phyloP scores from a whole-genome alignment of 192 early-diverging fungal genomes.

The Coemansia sp. region DNA sequence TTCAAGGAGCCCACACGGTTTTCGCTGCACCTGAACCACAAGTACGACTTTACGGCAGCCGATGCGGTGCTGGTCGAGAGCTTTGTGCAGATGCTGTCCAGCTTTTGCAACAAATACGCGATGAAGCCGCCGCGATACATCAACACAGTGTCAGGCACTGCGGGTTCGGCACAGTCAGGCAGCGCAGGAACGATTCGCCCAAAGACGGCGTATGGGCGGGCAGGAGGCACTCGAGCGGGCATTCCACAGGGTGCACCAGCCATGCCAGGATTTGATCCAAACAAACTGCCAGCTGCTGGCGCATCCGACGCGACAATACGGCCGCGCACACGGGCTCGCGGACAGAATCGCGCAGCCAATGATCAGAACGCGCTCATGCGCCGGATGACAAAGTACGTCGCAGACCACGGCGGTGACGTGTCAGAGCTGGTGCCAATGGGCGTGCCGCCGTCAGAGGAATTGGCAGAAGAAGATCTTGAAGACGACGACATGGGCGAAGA shows the following conservation, averaged over 20 bases:
- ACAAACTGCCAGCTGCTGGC: background rate
- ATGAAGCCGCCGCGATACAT: conserved; percentile 43
- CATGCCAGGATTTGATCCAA: conserved; percentile 29
- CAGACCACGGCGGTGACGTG: conserved; percentile 48
- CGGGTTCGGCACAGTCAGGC: conserved; percentile 12
- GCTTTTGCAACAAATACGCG: conserved; percentile 49
- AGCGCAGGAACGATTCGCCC: conserved; percentile 31
- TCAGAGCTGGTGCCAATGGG: conserved; percentile 45
- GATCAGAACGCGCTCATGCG: conserved; percentile 50
- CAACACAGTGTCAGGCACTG: conserved; percentile 31
- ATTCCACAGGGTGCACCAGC: conserved; percentile 17
- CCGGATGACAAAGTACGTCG: conserved; percentile 53
- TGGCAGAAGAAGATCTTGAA: conserved; percentile 4
- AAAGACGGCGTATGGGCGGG: conserved; percentile 28
- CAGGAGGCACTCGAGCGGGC: conserved; percentile 7
- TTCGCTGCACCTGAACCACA: conserved; percentile 44
- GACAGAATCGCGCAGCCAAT: conserved; percentile 21
- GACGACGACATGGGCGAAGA: conserved; percentile 28
- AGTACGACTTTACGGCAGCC: conserved; percentile 43
- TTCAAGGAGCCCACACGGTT: conserved; percentile 53
- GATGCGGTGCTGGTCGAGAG: conserved; percentile 44
- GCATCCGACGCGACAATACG: conserved; percentile 14
- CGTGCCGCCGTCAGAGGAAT: conserved; percentile 25
- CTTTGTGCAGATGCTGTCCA: conserved; percentile 50
- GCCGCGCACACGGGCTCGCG: conserved; percentile 25